phyloP scores from a whole-genome alignment of 2,329 filamentous ascomycete genomes.

The Xylariales sp. region DNA sequence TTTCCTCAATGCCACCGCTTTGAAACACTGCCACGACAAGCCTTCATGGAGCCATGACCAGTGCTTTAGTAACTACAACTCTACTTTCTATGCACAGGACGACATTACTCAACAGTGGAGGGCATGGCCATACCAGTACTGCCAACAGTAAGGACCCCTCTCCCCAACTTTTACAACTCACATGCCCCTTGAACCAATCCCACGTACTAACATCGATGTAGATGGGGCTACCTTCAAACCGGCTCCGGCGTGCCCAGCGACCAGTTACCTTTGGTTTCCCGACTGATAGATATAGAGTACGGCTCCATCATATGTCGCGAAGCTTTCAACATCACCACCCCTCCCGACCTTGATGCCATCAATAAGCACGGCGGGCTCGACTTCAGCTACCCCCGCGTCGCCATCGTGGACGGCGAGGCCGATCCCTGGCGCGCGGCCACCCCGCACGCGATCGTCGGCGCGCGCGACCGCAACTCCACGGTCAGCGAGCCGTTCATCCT shows the following conservation, averaged over 20 bases:
- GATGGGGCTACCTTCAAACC: constrained; percentile 67
- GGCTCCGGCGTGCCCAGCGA: constrained; percentile 69
- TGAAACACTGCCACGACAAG: constrained; percentile 16
- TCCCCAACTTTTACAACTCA: no score
- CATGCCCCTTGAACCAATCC: no score
- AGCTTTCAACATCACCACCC: constrained; percentile 64
- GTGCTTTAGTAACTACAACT: constrained; percentile 31
- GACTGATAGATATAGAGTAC: no score
- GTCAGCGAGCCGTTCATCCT: constrained; percentile 66
- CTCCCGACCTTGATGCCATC: constrained; percentile 60
- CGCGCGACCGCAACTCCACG: constrained; percentile 54
- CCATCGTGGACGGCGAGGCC: constrained; percentile 70
- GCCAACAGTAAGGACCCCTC: constrained; percentile 41
- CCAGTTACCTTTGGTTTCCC: constrained; percentile 60
- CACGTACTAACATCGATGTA: constrained; percentile 21
- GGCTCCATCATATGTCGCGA: constrained; percentile 61
- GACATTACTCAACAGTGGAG: constrained; percentile 36
- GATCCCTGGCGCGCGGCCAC: constrained; percentile 79
- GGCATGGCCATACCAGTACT: constrained; percentile 50
- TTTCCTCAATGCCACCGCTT: constrained; percentile 27
- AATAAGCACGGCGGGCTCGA: constrained; percentile 74
- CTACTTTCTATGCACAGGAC: constrained; percentile 27
- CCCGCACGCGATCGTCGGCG: constrained; percentile 61
- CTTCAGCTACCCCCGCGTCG: constrained; percentile 71
- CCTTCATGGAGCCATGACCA: constrained; percentile 26